phyloP scores from a whole-genome alignment of 257 asterid species.

The Ballota nigra region DNA sequence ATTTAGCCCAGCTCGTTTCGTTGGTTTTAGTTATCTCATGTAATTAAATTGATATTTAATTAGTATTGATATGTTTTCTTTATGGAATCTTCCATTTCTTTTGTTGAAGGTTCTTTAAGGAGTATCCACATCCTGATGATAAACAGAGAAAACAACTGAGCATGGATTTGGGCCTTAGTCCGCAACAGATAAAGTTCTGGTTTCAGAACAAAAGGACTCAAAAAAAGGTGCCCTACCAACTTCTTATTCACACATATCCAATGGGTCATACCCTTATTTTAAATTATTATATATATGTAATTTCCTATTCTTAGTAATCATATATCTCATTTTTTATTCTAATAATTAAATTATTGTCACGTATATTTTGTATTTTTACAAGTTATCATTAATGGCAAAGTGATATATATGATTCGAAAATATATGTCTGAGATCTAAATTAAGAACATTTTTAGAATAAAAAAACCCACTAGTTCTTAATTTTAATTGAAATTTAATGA shows the following conservation, averaged over 20 bases:
- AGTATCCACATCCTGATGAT: constrained; percentile 49
- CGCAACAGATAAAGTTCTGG: constrained; percentile 55
- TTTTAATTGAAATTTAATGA: not conserved
- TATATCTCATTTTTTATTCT: too few species aligned
- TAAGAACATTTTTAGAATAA: too few species aligned
- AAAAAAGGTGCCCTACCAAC: constrained; percentile 33
- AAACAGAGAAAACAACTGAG: constrained; percentile 40
- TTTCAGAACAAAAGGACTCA: constrained; percentile 64
- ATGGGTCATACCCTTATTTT: not conserved
- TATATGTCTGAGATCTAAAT: too few species aligned
- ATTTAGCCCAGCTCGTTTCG: not conserved
- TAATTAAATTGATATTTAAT: too few species aligned
- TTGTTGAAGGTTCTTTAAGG: constrained; percentile 37
- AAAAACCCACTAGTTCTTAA: not conserved
- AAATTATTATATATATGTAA: not conserved
- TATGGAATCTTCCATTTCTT: not conserved
- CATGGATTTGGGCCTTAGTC: constrained; percentile 40
- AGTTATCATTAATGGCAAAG: too few species aligned
- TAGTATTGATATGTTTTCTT: not conserved
- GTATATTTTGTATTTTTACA: too few species aligned
- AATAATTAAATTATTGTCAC: too few species aligned
- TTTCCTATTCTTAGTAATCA: not conserved
- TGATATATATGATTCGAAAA: too few species aligned
- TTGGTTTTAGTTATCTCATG: too few species aligned
- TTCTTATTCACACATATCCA: not conserved